Evolutionary conservation across 163 green algal species (phyloP).

Genomic region (Scenedesmus sp.): DNA sequence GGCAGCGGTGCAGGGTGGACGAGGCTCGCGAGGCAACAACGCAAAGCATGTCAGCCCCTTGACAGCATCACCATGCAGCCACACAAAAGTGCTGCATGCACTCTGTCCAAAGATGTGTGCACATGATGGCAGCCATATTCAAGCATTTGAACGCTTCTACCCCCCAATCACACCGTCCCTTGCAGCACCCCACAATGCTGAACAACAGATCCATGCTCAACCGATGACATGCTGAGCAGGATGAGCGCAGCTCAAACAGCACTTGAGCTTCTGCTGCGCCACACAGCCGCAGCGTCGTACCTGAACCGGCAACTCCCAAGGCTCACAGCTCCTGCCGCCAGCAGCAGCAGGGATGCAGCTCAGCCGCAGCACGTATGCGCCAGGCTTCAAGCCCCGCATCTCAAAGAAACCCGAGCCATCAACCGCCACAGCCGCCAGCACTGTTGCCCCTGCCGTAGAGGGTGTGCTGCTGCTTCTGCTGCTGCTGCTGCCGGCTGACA

Average conservation of each 20-base stretch:
- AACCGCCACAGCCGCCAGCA: constrained; percentile 7
- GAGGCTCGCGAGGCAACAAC: too few relatives aligned
- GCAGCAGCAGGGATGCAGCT: constrained; percentile 22
- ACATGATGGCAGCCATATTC: too few relatives aligned
- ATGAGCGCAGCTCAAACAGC: neutral
- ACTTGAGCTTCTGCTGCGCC: neutral
- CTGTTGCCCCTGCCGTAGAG: neutral
- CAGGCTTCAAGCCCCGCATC: constrained; percentile 32
- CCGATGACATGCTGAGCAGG: too few relatives aligned
- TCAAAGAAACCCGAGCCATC: constrained; percentile 53
- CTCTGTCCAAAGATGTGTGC: too few relatives aligned
- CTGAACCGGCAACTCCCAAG: constrained; percentile 37
- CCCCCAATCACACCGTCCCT: too few relatives aligned
- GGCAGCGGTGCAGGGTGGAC: too few relatives aligned
- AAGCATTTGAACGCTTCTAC: too few relatives aligned
- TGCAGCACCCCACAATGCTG: too few relatives aligned
- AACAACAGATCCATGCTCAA: too few relatives aligned
- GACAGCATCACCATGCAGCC: too few relatives aligned
- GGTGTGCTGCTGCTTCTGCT: constrained; percentile 13
- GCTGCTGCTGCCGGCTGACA: constrained; percentile 9
- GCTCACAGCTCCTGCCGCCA: constrained; percentile 12
- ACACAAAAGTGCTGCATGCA: neutral
- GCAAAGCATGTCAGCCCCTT: too few relatives aligned
- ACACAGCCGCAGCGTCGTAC: neutral
- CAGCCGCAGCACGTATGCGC: constrained; percentile 20